Percentiles rank a stretch among this genome's conserved stretches.
These are phyloP conservation scores for Paramecium tetraurelia DNA, from an alignment of 73 alveolate species.

Conservation along the genomic window DNA sequence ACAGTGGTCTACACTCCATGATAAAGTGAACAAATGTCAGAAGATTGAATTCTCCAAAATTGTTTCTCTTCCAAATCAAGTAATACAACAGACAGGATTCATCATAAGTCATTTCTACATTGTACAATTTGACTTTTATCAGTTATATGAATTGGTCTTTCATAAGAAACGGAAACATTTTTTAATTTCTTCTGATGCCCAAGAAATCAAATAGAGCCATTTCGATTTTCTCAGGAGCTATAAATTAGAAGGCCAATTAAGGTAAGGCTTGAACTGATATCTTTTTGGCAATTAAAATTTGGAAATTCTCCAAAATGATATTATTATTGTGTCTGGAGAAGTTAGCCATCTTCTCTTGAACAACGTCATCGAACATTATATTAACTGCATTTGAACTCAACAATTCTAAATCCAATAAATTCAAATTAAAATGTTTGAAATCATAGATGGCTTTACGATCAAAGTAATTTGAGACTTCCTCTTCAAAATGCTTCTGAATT, in stretches of 20 bases:
- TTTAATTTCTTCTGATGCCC: neutral
- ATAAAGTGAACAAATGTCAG: neutral
- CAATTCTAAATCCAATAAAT: neutral
- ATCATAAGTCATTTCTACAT: slow-evolving; percentile 27
- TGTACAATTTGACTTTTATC: neutral
- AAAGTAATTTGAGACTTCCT: neutral
- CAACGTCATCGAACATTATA: neutral
- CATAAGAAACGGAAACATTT: slow-evolving; percentile 9
- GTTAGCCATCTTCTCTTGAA: neutral
- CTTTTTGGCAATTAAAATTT: slow-evolving; percentile 27
- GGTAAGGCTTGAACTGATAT: neutral
- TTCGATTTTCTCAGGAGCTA: neutral
- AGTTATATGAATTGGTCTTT: neutral
- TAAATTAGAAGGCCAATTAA: neutral
- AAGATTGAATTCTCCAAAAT: neutral
- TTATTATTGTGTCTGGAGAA: neutral
- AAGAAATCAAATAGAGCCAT: neutral
- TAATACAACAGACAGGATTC: neutral
- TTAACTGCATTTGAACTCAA: neutral
- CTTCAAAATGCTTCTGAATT: neutral
- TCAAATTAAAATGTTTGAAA: neutral
- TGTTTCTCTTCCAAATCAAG: slow-evolving; percentile 13
- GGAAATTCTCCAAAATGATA: slow-evolving; percentile 8
- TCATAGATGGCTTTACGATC: slow-evolving; percentile 23
- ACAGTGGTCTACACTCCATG: neutral